phyloP scores from a whole-genome alignment of 306 rosid species.

The Calophaca sinica region DNA sequence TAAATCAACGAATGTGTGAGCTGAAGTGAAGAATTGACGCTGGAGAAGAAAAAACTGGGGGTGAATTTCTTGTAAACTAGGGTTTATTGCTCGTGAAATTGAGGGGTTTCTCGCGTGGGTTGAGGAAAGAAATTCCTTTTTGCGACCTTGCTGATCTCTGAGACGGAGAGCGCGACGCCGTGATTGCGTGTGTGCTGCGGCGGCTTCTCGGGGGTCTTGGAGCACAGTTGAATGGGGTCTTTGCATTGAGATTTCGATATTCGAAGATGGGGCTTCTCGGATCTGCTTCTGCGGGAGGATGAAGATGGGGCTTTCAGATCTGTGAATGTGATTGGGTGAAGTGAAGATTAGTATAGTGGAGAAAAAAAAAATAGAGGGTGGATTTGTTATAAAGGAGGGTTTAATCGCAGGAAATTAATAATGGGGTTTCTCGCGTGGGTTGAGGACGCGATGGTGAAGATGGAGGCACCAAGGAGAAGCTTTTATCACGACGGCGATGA shows the following conservation, averaged over 20 bases:
- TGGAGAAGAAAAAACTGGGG: too few relatives aligned
- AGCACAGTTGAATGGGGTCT: constrained; percentile 34
- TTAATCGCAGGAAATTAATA: constrained; percentile 54
- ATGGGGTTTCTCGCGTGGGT: constrained; percentile 2
- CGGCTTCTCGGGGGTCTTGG: constrained; percentile 73
- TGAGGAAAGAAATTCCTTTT: too few relatives aligned
- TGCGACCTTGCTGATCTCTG: constrained; percentile 56
- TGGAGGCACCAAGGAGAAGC: too few relatives aligned
- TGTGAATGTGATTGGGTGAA: not conserved
- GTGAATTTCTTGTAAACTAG: too few relatives aligned
- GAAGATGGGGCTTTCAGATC: constrained; percentile 33
- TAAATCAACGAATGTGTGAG: too few relatives aligned
- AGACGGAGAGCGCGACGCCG: constrained; percentile 55
- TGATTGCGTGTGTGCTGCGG: constrained; percentile 49
- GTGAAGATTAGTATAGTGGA: not conserved
- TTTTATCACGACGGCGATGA: too few relatives aligned
- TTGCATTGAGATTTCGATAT: constrained; percentile 45
- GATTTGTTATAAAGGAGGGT: not conserved
- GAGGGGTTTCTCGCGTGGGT: too few relatives aligned
- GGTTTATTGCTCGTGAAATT: too few relatives aligned
- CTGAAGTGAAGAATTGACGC: too few relatives aligned
- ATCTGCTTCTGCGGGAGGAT: constrained; percentile 43
- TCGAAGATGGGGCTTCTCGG: constrained; percentile 43
- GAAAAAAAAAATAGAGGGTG: not conserved
- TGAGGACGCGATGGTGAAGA: constrained; percentile 53